These are phyloP conservation scores for Truncatella angustata DNA, from an alignment of 2,329 filamentous ascomycete genomes.

Conservation along the genomic window DNA sequence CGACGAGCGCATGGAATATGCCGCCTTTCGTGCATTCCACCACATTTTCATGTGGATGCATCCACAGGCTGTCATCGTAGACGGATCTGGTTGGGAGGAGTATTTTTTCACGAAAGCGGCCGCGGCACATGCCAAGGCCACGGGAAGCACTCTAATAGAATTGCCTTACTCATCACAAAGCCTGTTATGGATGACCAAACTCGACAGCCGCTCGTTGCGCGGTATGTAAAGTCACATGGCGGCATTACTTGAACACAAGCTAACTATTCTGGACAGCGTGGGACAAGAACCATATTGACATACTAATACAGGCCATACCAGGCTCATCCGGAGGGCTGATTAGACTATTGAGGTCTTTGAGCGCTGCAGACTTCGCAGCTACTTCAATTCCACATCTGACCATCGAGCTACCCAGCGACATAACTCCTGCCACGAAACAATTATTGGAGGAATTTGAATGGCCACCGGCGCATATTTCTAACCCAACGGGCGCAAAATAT, in stretches of 20 bases:
- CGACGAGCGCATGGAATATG: constrained; percentile 65
- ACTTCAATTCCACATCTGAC: constrained; percentile 71
- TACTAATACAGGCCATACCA: constrained; percentile 74
- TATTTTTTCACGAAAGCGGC: constrained; percentile 63
- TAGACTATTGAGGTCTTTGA: constrained; percentile 73
- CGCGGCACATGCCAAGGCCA: constrained; percentile 48
- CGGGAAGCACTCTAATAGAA: constrained; percentile 67
- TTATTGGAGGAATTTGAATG: constrained; percentile 67
- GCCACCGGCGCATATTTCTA: constrained; percentile 50
- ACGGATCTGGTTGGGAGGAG: constrained; percentile 67
- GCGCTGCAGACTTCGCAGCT: constrained; percentile 71
- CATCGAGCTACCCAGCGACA: constrained; percentile 73
- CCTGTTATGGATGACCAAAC: constrained; percentile 73
- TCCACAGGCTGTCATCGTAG: constrained; percentile 74
- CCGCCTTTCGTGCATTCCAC: constrained; percentile 62
- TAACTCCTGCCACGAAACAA: constrained; percentile 63
- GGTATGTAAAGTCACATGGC: constrained; percentile 38
- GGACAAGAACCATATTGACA: constrained; percentile 76
- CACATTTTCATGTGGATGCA: constrained; percentile 73
- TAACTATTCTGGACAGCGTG: constrained; percentile 52
- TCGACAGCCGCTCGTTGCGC: constrained; percentile 70
- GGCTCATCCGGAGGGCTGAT: constrained; percentile 72
- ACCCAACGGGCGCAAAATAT: constrained; percentile 44
- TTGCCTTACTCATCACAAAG: constrained; percentile 64
- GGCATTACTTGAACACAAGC: constrained; percentile 17